Conservation (phyloP, 768 basidiomycete species). For the Rhodotorula taiwanensis region DNA sequence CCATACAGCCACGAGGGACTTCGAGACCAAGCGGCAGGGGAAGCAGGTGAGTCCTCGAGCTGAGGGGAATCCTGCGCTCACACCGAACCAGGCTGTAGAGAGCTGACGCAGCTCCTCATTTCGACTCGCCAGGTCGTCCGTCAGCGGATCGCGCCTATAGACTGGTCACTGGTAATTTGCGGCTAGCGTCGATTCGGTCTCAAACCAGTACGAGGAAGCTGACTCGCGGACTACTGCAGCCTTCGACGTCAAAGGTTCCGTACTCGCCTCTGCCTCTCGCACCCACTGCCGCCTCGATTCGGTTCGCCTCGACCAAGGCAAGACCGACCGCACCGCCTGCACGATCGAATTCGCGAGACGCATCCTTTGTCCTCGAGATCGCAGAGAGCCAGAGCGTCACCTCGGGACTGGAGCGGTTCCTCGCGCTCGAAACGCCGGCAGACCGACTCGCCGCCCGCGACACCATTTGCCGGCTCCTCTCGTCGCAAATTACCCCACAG, state of each 20-base stretch:
- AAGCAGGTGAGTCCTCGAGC: not conserved
- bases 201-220: not conserved
- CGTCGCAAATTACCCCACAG: not conserved
- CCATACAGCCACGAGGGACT: not conserved
- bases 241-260: slow-evolving; percentile 25
- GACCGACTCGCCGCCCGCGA: not conserved
- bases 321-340: too few species aligned
- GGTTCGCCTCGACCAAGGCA: too few species aligned
- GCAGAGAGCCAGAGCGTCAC: not conserved
- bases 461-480: not conserved
- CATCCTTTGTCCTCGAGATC: too few species aligned
- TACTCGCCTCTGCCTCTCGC: slow-evolving; percentile 18
- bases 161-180: slow-evolving; percentile 22
- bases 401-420: not conserved
- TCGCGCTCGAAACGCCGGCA: not conserved
- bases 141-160: not conserved
- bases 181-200: not conserved
- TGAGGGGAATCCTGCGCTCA: too few species aligned
- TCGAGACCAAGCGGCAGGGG: too few species aligned
- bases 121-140: slow-evolving; percentile 6
- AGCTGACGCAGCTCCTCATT: too few species aligned
- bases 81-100: too few species aligned
- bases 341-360: too few species aligned
- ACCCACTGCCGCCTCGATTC: too few species aligned
- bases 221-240: not conserved